Conservation (phyloP, 2,329 filamentous ascomycete species). For the Biscogniauxia marginata region DNA sequence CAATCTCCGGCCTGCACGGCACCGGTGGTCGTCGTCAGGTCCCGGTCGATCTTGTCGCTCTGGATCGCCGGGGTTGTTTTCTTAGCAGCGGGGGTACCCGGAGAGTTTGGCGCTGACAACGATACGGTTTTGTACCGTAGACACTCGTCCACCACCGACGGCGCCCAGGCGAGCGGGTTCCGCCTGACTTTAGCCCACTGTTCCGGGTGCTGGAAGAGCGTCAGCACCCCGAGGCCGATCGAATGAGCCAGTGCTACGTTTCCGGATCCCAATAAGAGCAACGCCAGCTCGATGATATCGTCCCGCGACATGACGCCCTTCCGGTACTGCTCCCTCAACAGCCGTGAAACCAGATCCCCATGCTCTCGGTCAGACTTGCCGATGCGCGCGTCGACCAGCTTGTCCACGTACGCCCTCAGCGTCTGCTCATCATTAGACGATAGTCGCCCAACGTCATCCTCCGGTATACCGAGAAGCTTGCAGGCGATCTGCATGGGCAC, state of each 20-base stretch:
- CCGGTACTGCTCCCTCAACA: constrained; percentile 5
- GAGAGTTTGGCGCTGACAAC: constrained; percentile 3
- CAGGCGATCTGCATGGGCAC: constrained; percentile 10
- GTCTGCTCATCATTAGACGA: constrained; percentile 2
- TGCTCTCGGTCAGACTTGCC: neutral
- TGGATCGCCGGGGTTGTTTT: neutral
- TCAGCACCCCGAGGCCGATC: constrained; percentile 11
- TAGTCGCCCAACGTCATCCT: constrained; percentile 4
- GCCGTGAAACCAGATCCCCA: constrained; percentile 8
- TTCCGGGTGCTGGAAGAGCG: constrained; percentile 8
- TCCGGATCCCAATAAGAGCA: constrained; percentile 10
- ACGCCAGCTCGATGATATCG: constrained; percentile 5
- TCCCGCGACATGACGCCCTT: constrained; percentile 4
- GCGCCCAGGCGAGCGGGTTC: constrained; percentile 4
- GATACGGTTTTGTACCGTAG: constrained; percentile 6
- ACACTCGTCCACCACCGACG: constrained; percentile 5
- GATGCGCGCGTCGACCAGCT: constrained; percentile 2
- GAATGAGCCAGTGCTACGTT: constrained; percentile 13
- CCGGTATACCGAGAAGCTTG: constrained; percentile 7
- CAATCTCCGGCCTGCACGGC: constrained; percentile 8
- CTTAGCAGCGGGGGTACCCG: neutral
- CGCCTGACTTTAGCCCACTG: constrained; percentile 9
- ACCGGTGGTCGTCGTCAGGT: constrained; percentile 11
- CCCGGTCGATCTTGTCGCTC: neutral
- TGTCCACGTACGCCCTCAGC: constrained; percentile 3